Conservation (phyloP, 1,284 basidiomycete species). For the Ganoderma boninense region DNA sequence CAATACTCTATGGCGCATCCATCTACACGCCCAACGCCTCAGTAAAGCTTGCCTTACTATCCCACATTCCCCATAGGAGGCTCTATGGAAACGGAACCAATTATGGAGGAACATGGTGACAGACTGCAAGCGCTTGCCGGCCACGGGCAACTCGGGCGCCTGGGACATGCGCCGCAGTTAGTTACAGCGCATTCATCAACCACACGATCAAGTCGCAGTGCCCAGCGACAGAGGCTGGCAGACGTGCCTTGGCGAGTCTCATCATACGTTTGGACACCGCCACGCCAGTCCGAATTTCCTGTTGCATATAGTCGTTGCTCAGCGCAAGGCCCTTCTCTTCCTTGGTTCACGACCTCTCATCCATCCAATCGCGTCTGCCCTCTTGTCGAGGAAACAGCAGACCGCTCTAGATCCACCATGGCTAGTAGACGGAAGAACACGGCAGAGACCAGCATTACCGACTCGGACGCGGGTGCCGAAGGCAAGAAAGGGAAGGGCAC, state of each 20-base stretch:
- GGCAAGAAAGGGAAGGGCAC: constrained; percentile 86
- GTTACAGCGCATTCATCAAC: background rate
- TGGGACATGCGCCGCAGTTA: background rate
- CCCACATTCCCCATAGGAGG: too few relatives aligned
- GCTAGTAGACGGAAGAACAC: constrained; percentile 45
- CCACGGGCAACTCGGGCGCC: background rate
- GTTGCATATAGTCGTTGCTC: background rate
- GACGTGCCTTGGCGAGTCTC: background rate
- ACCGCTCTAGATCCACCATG: constrained; percentile 38
- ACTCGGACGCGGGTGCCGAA: constrained; percentile 27
- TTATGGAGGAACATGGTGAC: too few relatives aligned
- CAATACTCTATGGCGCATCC: too few relatives aligned
- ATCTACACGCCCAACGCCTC: too few relatives aligned
- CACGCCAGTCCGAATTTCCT: background rate
- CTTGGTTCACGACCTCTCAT: background rate
- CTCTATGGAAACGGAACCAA: too few relatives aligned
- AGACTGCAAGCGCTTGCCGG: background rate
- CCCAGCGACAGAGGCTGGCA: background rate
- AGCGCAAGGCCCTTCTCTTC: background rate
- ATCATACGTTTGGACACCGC: background rate
- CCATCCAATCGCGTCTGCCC: background rate
- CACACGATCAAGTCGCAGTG: background rate
- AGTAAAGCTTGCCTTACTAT: too few relatives aligned
- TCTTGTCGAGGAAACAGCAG: background rate
- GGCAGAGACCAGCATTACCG: constrained; percentile 24